Evolutionary conservation across 768 basidiomycete genomes (phyloP).

Genomic region (Kwoniella newhampshirensis): DNA sequence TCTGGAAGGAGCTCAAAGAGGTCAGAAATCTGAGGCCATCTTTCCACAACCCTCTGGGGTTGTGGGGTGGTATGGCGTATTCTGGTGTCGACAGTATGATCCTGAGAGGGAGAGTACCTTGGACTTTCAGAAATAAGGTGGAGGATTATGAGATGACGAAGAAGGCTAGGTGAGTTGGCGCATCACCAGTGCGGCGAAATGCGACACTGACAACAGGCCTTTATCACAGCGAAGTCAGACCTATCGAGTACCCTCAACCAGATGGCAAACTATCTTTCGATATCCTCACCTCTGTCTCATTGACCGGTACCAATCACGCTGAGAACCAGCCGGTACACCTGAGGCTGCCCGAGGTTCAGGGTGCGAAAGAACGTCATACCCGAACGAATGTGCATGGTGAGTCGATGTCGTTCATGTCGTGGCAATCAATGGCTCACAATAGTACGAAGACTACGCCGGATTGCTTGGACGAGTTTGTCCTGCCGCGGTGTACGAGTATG

Average conservation of each 20-base stretch:
- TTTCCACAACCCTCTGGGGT: conserved; percentile 72
- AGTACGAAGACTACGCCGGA: conserved; percentile 79
- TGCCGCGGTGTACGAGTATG: conserved; percentile 95
- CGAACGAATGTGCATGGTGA: conserved; percentile 59
- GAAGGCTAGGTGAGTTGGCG: conserved; percentile 58
- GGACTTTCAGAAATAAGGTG: conserved; percentile 77
- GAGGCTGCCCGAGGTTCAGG: conserved; percentile 62
- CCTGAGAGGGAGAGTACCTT: conserved; percentile 79
- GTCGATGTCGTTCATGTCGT: conserved; percentile 9
- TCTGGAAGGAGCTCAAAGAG: conserved; percentile 79
- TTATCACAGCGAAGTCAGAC: conserved; percentile 60
- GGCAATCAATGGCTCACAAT: neutral
- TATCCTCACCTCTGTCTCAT: conserved; percentile 79
- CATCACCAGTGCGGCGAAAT: neutral
- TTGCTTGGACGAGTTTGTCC: conserved; percentile 87
- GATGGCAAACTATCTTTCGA: conserved; percentile 91
- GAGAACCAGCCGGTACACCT: conserved; percentile 94
- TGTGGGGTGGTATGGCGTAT: conserved; percentile 84
- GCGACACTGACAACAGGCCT: neutral
- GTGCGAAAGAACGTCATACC: conserved; percentile 66
- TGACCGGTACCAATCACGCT: conserved; percentile 94
- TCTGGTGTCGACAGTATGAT: conserved; percentile 84
- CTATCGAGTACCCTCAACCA: conserved; percentile 81
- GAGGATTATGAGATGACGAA: conserved; percentile 70
- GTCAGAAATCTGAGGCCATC: conserved; percentile 88